Evolutionary conservation across 108 stramenopile genomes (phyloP).

Genomic region (Cyclotella baltica): DNA sequence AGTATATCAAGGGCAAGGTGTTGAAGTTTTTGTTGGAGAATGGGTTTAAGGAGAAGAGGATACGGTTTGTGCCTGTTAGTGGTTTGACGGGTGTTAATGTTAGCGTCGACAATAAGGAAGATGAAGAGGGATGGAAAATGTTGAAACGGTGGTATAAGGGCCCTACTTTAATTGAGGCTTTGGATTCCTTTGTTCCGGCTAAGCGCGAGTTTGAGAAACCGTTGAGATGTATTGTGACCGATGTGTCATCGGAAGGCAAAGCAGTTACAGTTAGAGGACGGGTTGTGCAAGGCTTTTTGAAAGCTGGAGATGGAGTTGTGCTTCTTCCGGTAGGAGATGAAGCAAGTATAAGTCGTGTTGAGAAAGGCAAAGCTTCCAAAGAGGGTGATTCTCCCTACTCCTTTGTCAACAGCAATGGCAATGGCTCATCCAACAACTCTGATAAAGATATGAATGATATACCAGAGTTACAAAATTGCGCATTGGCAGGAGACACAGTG

Average conservation of each 20-base stretch:
- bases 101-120: background rate
- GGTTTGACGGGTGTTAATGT: slow-evolving; percentile 77
- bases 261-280: slow-evolving; percentile 75
- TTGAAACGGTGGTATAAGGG: slow-evolving; percentile 74
- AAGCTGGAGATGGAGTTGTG: slow-evolving; percentile 67
- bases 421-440: background rate
- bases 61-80: slow-evolving; percentile 73
- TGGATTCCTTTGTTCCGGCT: slow-evolving; percentile 60
- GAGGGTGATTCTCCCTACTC: slow-evolving; percentile 44
- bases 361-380: slow-evolving; percentile 65
- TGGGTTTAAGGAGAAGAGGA: slow-evolving; percentile 54
- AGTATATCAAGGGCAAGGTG: slow-evolving; percentile 55
- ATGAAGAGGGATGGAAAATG: slow-evolving; percentile 38
- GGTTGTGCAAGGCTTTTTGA: slow-evolving; percentile 82
- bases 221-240: slow-evolving; percentile 55
- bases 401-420: slow-evolving; percentile 9
- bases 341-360: slow-evolving; percentile 69
- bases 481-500: slow-evolving; percentile 89
- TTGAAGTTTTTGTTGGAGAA: slow-evolving; percentile 52
- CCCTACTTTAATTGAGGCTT: slow-evolving; percentile 69
- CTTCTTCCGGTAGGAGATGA: slow-evolving; percentile 87
- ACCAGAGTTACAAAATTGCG: slow-evolving; percentile 55
- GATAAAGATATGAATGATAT: slow-evolving; percentile 40
- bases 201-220: slow-evolving; percentile 59
- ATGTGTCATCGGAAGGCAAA: slow-evolving; percentile 82